A percentile compares a stretch with the other conserved stretches of the same genome.
These are phyloP conservation scores for Cladophialophora chaetospira DNA, from an alignment of 2,329 filamentous ascomycete genomes.

Conservation along the genomic window DNA sequence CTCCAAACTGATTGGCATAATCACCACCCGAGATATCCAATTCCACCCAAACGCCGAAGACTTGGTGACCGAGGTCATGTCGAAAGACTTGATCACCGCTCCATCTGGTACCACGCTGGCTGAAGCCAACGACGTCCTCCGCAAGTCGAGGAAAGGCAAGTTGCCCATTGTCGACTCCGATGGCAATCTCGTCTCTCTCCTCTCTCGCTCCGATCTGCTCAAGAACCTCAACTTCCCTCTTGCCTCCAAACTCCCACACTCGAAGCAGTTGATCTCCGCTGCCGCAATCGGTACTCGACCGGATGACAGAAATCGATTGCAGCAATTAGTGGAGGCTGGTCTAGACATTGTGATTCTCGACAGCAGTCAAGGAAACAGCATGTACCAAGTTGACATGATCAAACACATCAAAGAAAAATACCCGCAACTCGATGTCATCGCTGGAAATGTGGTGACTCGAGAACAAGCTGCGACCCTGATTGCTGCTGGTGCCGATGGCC, in stretches of 20 bases:
- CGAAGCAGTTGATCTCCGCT: slow-evolving; percentile 95
- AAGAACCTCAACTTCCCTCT: slow-evolving; percentile 98
- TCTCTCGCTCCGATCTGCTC: slow-evolving; percentile 92
- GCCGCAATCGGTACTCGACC: slow-evolving; percentile 94
- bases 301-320: slow-evolving; percentile 83
- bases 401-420: slow-evolving; percentile 89
- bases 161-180: slow-evolving; percentile 84
- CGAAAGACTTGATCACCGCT: slow-evolving; percentile 89
- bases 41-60: slow-evolving; percentile 78
- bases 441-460: slow-evolving; percentile 95
- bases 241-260: slow-evolving; percentile 92
- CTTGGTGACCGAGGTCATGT: slow-evolving; percentile 88
- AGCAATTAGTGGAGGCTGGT: slow-evolving; percentile 88
- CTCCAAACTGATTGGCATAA: slow-evolving; percentile 94
- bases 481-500: slow-evolving; percentile 89
- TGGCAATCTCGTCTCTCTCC: slow-evolving; percentile 85
- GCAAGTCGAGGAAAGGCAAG: slow-evolving; percentile 97
- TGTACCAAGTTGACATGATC: slow-evolving; percentile 99
- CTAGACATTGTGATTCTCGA: slow-evolving; percentile 94
- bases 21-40: slow-evolving; percentile 97
- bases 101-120: slow-evolving; percentile 76
- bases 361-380: slow-evolving; percentile 95
- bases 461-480: slow-evolving; percentile 94
- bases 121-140: slow-evolving; percentile 91
- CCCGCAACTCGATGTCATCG: slow-evolving; percentile 89